Base-by-base conservation (phyloP, 2,329 filamentous ascomycete genomes). In the Aureobasidium subglaciale region DNA sequence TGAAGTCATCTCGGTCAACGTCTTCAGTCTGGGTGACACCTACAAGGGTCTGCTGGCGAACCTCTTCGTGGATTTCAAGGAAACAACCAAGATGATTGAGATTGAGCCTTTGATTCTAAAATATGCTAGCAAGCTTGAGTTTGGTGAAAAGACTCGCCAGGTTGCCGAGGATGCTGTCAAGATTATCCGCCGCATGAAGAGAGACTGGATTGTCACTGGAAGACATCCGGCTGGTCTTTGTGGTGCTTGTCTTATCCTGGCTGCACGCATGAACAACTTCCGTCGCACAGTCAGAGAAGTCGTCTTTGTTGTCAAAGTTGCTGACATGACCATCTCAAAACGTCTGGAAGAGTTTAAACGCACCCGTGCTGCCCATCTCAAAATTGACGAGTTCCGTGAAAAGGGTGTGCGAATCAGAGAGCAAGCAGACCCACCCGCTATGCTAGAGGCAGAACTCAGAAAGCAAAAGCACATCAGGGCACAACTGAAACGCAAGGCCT, bases 181-280 rank as follows among this genome's bases (percentile, higher is more conserved):
- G 55, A 86, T 99, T 52, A 85, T 96, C 56, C 85, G 87, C 69
- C 86, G 93, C 59, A 97, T 99, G 93, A 91, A 89, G 61, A 80
- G 89, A 54, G 93, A 99, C 72, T 97, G 93, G 91, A 97, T 99
- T 83, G 86, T 91, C 43, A 90, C 91, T 68, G 93, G 93, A 63
- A 87, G 93, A 65, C 86, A 93, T 37, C 93, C 93, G 15, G 92
- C 92, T 6, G 93, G 93, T 62, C 86, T 97, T 55, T 96, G 91
- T 69, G 93, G 93, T 59, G 93, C 93, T 11, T 95, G 91, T 62
- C 80, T 99, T 45, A 88, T 99, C 59, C 86, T 99, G 69, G 93
- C 93, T 6, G 92, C 93, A 8, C 87, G 93, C 52, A 97, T 97
- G 87, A 95, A 96, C 79, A 97, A 97, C 71, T 99, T 95, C 68